Evolutionary conservation across 257 asterid genomes (phyloP).

Genomic region (Ilex asprella): DNA sequence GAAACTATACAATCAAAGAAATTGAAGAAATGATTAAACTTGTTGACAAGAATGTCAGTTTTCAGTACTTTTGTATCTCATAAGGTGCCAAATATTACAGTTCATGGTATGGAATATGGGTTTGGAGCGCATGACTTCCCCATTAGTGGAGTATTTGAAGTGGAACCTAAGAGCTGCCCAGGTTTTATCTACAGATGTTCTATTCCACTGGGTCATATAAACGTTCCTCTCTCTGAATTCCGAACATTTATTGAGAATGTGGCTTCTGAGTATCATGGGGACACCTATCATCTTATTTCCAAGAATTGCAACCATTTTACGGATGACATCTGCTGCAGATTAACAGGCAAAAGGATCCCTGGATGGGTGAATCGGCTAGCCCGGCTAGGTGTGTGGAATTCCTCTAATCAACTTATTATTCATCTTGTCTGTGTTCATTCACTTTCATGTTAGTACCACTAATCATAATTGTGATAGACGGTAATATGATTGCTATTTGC

Average conservation of each 20-base stretch:
- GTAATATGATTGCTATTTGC: neutral
- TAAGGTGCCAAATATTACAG: slow-evolving; percentile 18
- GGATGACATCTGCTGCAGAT: slow-evolving; percentile 35
- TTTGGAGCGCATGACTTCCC: slow-evolving; percentile 53
- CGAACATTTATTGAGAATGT: slow-evolving; percentile 34
- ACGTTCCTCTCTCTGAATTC: slow-evolving; percentile 32
- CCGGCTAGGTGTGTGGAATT: slow-evolving; percentile 20
- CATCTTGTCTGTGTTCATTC: neutral
- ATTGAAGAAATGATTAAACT: too few species aligned
- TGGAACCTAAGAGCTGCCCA: slow-evolving; percentile 51
- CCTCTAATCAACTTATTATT: neutral
- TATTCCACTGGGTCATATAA: slow-evolving; percentile 31
- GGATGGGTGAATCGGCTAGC: slow-evolving; percentile 55
- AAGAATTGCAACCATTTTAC: slow-evolving; percentile 53
- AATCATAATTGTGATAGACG: too few species aligned
- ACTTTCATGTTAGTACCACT: neutral
- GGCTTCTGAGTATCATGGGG: slow-evolving; percentile 53
- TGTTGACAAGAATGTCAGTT: too few species aligned
- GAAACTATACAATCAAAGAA: too few species aligned
- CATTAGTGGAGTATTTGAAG: slow-evolving; percentile 51
- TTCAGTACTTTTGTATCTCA: too few species aligned
- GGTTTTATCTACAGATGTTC: slow-evolving; percentile 45
- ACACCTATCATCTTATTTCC: slow-evolving; percentile 45
- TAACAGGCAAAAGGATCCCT: slow-evolving; percentile 43
- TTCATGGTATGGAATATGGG: slow-evolving; percentile 47